Evolutionary conservation across 352 stramenopile species (phyloP), one percentile per base, ranked within the genome.

Genomic region (Globisporangium yorkense): DNA sequence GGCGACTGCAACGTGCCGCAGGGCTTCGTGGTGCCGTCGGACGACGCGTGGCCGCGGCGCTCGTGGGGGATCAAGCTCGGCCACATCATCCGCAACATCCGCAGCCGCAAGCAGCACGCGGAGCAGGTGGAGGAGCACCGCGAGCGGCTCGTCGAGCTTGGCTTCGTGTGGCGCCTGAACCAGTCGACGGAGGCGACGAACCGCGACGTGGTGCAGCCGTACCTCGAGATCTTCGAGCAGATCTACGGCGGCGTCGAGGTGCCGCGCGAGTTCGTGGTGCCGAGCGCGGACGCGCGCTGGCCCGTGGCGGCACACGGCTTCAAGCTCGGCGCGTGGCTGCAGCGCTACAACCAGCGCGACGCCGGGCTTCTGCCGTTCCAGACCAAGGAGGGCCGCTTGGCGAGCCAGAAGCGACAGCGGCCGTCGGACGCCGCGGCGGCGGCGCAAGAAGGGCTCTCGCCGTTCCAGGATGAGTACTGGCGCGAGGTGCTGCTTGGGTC

Each of bases 81-180:
- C 18, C 83, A 92, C 49, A 80, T 85, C 12, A 89, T 97, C 1
- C 91, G 92, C 71, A 87, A 92, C 44, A 97, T 98, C 63, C 87
- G 92, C 54, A 75, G 65, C 33, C 71, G 75, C 1, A 86, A 89
- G 63, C 94, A 94, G 47, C 94, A 97, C 68, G 83, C 94, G 1
- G 89, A 92, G 57, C 80, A 89, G 24, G 80, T 96, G 35, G 79
- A 93, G 50, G 65, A 75, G 37, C 71, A 94, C 49, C 86, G 74
- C 37, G 68, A 94, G 3, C 70, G 88, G 21, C 70, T 98, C 27
- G 80, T 96, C 43, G 70, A 83, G 16, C 68, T 98, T 20, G 94
- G 92, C 10, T 98, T 98, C 66, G 72, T 91, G 29, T 98, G 94
- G 91, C 83, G 77, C n/a, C 70, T 87, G n/a, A 74, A 84, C 47